Base-by-base conservation (phyloP, 495 filamentous ascomycete species). In the Thozetella sp. region DNA sequence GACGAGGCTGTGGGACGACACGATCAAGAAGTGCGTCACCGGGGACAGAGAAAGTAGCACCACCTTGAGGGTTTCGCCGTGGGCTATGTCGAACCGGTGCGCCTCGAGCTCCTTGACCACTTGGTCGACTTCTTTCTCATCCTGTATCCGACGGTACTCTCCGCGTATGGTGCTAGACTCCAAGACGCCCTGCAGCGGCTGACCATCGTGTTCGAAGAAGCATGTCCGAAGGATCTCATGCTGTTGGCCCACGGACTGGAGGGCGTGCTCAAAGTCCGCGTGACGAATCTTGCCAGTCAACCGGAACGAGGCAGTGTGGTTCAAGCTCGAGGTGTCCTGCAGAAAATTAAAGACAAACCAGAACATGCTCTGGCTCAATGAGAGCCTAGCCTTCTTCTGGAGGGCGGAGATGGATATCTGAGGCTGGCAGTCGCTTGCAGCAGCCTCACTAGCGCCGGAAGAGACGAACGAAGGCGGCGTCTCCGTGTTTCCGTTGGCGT, bases 151-250 rank as follows among this genome's bases (percentile, higher is more conserved):
- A n/a, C n/a, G n/a, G n/a, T 19, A 6, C 19, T 62, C 59, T 1
- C 34, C 34, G 0, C 53, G 10, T 0, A 62, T 2, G 15, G 19
- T 1, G 20, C 30, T 50, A 1, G 19, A 3, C 1, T 46, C 54
- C 22, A 57, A 15, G 23, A 62, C 25, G 1, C 22, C 23, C 34
- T 62, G 59, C 0, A 54, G 2, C 1, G 24, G 19, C 2, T 54
- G 64, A 0, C 66, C 61, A 1, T 67, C 63, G 20, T 64, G 37
- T 22, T 65, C 58, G 40, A 72, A 63, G 56, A 81, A 82, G 27
- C 63, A 67, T 1, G 78, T 81, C 0, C 79, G 61, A 0, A 79
- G 34, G 0, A 73, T 58, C 58, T 83, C 79, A 51, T 83, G 80
- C 6, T 67, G 67, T 6, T 67, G 54, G n/a, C n/a, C n/a, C n/a